Evolutionary conservation across 495 filamentous ascomycete genomes (phyloP).

Genomic region (Penicillium argentinense): DNA sequence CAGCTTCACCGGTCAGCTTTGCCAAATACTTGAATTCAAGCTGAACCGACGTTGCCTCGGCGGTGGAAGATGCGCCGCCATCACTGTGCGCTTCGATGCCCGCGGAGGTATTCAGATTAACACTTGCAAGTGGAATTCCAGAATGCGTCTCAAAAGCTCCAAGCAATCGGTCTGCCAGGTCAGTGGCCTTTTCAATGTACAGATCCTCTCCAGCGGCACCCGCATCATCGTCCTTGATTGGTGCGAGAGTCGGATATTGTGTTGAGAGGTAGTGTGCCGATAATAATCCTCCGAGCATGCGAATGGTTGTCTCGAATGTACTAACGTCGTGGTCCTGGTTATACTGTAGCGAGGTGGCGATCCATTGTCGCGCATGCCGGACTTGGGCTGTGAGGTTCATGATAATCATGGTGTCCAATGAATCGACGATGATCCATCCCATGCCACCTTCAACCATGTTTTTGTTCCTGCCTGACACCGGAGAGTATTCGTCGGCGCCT

Average conservation of each 20-base stretch:
- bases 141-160: conserved; percentile 84
- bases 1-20: conserved; percentile 86
- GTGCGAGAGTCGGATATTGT: conserved; percentile 64
- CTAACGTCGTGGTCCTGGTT: conserved; percentile 93
- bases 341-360: conserved; percentile 77
- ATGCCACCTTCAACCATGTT: conserved; percentile 76
- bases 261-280: conserved; percentile 93
- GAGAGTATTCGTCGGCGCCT: conserved; percentile 87
- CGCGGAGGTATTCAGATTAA: conserved; percentile 74
- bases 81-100: conserved; percentile 80
- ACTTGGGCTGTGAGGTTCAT: conserved; percentile 95
- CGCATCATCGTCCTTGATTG: conserved; percentile 62
- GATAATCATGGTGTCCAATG: conserved; percentile 92
- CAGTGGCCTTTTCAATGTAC: conserved; percentile 93
- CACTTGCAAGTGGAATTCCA: conserved; percentile 85
- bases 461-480: conserved; percentile 71
- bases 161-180: conserved; percentile 83
- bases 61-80: conserved; percentile 87
- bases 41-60: conserved; percentile 89
- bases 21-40: conserved; percentile 97
- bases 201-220: conserved; percentile 78
- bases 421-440: conserved; percentile 98
- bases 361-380: conserved; percentile 84
- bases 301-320: conserved; percentile 97
- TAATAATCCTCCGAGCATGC: conserved; percentile 92